phyloP scores from a whole-genome alignment of 192 early-diverging fungal genomes.

The Backusella mclennaniae region DNA sequence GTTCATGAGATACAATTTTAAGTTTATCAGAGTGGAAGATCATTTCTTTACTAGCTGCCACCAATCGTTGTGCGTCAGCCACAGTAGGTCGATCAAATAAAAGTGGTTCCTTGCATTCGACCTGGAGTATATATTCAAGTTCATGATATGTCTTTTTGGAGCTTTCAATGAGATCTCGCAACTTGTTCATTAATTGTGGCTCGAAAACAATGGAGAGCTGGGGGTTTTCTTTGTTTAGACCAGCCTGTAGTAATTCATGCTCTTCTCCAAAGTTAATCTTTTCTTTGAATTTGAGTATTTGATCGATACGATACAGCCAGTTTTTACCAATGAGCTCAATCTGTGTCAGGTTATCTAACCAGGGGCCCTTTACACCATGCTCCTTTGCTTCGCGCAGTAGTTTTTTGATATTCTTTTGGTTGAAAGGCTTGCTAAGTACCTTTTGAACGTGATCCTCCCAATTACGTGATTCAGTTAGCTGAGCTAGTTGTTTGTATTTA shows the following conservation, averaged over 20 bases:
- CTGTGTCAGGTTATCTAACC: neutral
- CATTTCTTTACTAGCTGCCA: neutral
- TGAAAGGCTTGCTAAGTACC: neutral
- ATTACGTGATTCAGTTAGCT: neutral
- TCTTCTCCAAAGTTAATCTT: slow-evolving; percentile 3
- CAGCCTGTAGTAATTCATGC: neutral
- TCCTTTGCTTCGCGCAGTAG: neutral
- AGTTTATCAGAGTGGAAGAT: neutral
- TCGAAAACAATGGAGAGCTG: neutral
- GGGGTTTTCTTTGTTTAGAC: neutral
- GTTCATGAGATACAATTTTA: neutral
- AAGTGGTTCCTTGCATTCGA: neutral
- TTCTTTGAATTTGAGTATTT: slow-evolving; percentile 5
- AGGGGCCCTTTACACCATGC: neutral
- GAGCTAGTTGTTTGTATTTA: neutral
- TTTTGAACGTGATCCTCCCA: slow-evolving; percentile 1
- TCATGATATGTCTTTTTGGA: neutral
- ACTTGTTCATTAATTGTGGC: slow-evolving; percentile 35
- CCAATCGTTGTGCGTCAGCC: slow-evolving; percentile 3
- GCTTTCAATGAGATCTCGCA: slow-evolving; percentile 47
- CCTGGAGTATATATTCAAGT: neutral
- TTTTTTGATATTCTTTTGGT: slow-evolving; percentile 3
- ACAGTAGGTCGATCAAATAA: slow-evolving; percentile 8
- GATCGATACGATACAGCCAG: neutral
- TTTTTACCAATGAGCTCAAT: neutral